Evolutionary conservation across 1,139 yeast species (phyloP).

Genomic region (Candida albicans): DNA sequence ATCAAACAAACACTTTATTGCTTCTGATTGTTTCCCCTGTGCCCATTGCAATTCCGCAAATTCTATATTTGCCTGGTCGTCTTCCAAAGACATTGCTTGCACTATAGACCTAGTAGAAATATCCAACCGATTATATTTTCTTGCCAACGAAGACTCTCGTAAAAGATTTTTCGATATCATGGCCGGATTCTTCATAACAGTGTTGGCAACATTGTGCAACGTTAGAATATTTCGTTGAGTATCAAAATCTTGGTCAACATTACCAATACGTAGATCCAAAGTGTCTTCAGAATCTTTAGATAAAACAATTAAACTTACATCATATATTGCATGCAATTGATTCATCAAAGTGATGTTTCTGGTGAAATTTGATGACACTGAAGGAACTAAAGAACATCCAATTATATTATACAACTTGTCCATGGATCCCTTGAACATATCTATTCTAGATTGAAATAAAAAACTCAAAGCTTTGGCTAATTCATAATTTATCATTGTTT

Average conservation of each 20-base stretch:
- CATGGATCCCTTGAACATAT: constrained; percentile 38
- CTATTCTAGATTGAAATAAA: constrained; percentile 32
- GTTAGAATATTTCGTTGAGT: constrained; percentile 62
- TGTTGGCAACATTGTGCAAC: constrained; percentile 57
- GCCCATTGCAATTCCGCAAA: constrained; percentile 88
- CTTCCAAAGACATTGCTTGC: constrained; percentile 56
- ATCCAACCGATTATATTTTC: constrained; percentile 69
- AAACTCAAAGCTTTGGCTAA: constrained; percentile 61
- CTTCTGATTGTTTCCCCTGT: constrained; percentile 86
- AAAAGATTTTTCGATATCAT: constrained; percentile 53
- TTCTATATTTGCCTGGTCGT: constrained; percentile 66
- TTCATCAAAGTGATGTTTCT: constrained; percentile 58
- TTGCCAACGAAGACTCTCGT: constrained; percentile 61
- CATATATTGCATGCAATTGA: constrained; percentile 71
- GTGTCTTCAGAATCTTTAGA: constrained; percentile 22
- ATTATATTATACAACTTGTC: constrained; percentile 54
- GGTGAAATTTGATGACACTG: constrained; percentile 61
- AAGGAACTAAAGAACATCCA: constrained; percentile 61
- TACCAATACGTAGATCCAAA: constrained; percentile 40
- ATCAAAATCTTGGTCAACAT: constrained; percentile 62
- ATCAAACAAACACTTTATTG: constrained; percentile 64
- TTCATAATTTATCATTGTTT: constrained; percentile 59
- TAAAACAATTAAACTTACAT: constrained; percentile 42
- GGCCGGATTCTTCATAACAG: constrained; percentile 32
- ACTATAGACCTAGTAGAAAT: constrained; percentile 74